These are phyloP conservation scores for Mucor saturninus DNA, from an alignment of 371 early-diverging fungal species.

Conservation along the genomic window DNA sequence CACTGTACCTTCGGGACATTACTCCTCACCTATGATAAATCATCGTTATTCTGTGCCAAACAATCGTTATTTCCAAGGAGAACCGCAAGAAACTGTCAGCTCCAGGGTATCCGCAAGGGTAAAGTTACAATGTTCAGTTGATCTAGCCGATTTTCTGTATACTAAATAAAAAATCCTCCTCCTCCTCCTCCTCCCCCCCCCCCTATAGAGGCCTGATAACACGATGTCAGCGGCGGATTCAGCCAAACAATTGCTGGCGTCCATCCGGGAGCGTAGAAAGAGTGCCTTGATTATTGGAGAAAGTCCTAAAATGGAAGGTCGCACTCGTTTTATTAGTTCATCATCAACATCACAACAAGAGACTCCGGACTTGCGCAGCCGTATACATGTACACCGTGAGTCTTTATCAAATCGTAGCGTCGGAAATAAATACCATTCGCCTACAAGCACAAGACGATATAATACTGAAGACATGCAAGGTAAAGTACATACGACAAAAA, in stretches of 20 bases:
- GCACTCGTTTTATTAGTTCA: conserved; percentile 1
- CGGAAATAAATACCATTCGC: neutral
- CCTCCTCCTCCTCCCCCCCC: too few species aligned
- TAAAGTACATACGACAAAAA: too few species aligned
- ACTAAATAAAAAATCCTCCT: neutral
- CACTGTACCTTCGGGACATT: neutral
- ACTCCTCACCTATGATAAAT: neutral
- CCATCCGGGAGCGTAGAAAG: conserved; percentile 24
- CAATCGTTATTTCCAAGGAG: neutral
- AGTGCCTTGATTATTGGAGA: conserved; percentile 10
- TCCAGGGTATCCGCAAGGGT: neutral
- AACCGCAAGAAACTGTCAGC: neutral
- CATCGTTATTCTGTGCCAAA: conserved; percentile 3
- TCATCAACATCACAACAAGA: neutral
- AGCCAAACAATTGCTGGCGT: conserved; percentile 27
- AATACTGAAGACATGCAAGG: neutral
- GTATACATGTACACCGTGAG: conserved; percentile 8
- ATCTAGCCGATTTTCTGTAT: neutral
- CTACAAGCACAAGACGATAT: neutral
- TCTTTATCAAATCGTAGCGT: neutral
- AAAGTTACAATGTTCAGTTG: neutral
- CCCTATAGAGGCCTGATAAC: neutral
- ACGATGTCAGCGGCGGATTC: conserved; percentile 16
- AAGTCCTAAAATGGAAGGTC: neutral
- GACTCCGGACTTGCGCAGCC: neutral